Base-by-base conservation (phyloP, 345 rosid genomes). In the Eucalyptus sp. region DNA sequence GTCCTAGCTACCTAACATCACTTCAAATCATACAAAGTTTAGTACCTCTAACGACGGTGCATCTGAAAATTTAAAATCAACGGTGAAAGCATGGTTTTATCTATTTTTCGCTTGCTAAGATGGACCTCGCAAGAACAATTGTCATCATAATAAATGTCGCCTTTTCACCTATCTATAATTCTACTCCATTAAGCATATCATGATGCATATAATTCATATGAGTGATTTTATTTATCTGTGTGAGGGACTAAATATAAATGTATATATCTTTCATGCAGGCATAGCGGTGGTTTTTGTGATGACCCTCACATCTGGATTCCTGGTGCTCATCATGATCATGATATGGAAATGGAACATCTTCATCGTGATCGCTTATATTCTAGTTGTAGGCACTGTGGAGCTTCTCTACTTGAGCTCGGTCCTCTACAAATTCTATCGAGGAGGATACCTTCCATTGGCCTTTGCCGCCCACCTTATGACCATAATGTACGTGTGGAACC, bases 271-370 rank as follows among this genome's bases (percentile, higher is more conserved):
- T 27, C 41, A 22, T 88, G 86, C 92, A 93, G 95, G 97, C 41
- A 90, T 93, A 50, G 94, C 94, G 3, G 95, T 94, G 86, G 93
- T 92, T n/a, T 88, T 92, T 18, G 96, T 95, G 44, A 91, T 94
- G 90, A 37, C 86, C 41, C 86, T 93, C 5, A 95, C 94, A 25
- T 94, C 95, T 15, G 13, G 91, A 1, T 86, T 94, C 14, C 58
- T 95, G 18, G 91, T 95, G 50, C 89, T 94, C 29, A 87, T 94
- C 89, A 95, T 93, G 96, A 86, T 95, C 86, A 92, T 93, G 93
- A 91, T 94, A 91, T 93, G 95, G 95, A 93, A 95, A 89, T 64
- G 92, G 27, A 90, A 90, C 88, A 83, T 94, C n/a, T 25, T 93
- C 71, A 27, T 93, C 54, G 24, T 93, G 41, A 62, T 93, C 83